Base-by-base conservation (phyloP, 306 rosid genomes). In the Pachyrhizus erosus region DNA sequence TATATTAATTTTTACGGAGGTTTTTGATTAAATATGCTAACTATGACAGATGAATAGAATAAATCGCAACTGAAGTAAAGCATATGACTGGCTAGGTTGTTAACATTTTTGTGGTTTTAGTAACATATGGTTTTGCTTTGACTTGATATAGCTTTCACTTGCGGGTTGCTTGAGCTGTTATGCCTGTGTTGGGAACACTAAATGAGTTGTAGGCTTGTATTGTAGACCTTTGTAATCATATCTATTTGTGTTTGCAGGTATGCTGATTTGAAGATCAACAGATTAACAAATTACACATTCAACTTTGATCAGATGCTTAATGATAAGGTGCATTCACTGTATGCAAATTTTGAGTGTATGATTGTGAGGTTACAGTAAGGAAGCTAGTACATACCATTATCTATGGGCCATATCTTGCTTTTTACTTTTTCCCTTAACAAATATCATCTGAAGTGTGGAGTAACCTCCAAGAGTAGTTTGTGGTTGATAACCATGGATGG, bases 191-290 rank as follows among this genome's bases (percentile, higher is more conserved):
- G 46, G 33, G 70, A 61, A 42, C 80, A 45, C 64, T 70, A 26
- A 75, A 76, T 62, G 64, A 77, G 76, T 68, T 34, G 26, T 60
- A 8, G 85, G 23, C 71, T 73, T 73, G 72, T 58, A 48, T 73
- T 78, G 66, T 60, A 40, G 65, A 54, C 58, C 31, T 61, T 72
- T 46, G 33, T 73, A 49, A 49, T 67, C 8, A 67, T 10, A 9
- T 61, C 75, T 71, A 52, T 81, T 18, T 79, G 80, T 84, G 78
- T 87, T 85, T 78, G 79, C 93, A 93, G 97, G 91, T 96, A 94
- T 87, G 99, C 99, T 76, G 99, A 96, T 80, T 82, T 96, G 85
- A 96, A 92, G 91, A 96, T 88, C 86, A 96, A 96, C 76, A 93
- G 98, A 83, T 78, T 86, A 78, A 93, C 97, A 66, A 91, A 92